These are phyloP conservation scores for Yamadazyma philogaea DNA, from an alignment of 805 yeast species.

Conservation along the genomic window DNA sequence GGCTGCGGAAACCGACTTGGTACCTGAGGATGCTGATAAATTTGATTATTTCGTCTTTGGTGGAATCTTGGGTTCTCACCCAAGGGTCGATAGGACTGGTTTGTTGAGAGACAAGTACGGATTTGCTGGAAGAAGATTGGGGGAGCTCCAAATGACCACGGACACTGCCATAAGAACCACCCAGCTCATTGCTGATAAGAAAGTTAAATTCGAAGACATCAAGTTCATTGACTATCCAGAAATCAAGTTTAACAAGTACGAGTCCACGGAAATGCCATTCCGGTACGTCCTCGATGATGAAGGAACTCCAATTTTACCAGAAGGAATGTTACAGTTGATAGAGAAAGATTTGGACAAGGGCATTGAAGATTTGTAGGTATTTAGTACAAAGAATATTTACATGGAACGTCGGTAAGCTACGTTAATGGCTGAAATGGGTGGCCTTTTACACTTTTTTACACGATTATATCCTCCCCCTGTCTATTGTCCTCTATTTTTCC, in stretches of 20 bases:
- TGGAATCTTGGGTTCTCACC: slow-evolving; percentile 93
- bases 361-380: slow-evolving; percentile 60
- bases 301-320: slow-evolving; percentile 80
- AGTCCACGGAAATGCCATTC: slow-evolving; percentile 97
- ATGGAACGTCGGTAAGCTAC: too few species aligned
- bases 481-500: background rate
- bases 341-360: slow-evolving; percentile 82
- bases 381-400: background rate
- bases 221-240: slow-evolving; percentile 92
- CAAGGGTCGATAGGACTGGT: slow-evolving; percentile 89
- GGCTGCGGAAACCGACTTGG: slow-evolving; percentile 69
- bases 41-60: slow-evolving; percentile 94
- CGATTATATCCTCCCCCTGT: background rate
- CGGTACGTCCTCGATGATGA: slow-evolving; percentile 69
- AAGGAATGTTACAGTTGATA: slow-evolving; percentile 86
- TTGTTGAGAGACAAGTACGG: slow-evolving; percentile 80
- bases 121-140: slow-evolving; percentile 82
- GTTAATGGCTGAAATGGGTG: too few species aligned
- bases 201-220: slow-evolving; percentile 62
- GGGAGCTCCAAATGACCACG: slow-evolving; percentile 91
- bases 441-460: too few species aligned
- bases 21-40: slow-evolving; percentile 59
- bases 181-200: slow-evolving; percentile 65
- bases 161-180: slow-evolving; percentile 96
- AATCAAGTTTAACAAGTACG: slow-evolving; percentile 79